Conservation (phyloP, 805 yeast species). For the Pichia paraexigua region DNA sequence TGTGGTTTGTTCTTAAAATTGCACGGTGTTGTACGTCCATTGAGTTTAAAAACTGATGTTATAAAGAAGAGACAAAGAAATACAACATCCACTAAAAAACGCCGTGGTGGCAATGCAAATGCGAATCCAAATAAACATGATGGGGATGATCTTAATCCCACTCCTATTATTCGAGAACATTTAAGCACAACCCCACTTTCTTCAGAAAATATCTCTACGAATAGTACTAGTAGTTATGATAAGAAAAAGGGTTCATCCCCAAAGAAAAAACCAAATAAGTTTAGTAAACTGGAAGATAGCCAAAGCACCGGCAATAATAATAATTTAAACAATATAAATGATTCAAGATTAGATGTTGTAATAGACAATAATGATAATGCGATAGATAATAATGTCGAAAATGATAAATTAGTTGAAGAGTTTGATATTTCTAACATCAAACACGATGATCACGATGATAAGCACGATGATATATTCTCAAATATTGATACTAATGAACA, state of each 20-base stretch:
- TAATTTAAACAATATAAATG: not conserved
- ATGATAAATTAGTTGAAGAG: not conserved
- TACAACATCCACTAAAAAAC: slow-evolving; percentile 20
- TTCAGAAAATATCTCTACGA: not conserved
- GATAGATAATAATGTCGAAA: not conserved
- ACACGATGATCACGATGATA: not conserved
- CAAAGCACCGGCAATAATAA: not conserved
- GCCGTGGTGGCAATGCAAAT: slow-evolving; percentile 13
- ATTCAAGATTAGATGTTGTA: slow-evolving; percentile 17
- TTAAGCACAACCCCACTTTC: slow-evolving; percentile 1
- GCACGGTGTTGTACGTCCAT: slow-evolving; percentile 93
- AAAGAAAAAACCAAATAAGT: not conserved
- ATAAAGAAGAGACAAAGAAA: slow-evolving; percentile 84
- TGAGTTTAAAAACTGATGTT: slow-evolving; percentile 53
- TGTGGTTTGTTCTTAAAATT: slow-evolving; percentile 89
- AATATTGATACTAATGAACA: not conserved
- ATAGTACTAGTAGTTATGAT: not conserved
- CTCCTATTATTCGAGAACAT: slow-evolving; percentile 26
- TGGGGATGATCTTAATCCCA: slow-evolving; percentile 45
- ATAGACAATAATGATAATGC: not conserved
- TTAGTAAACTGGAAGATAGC: not conserved
- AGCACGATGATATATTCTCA: not conserved
- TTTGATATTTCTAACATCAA: not conserved
- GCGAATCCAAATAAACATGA: slow-evolving; percentile 22
- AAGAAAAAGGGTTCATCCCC: slow-evolving; percentile 1